Conservation (phyloP, 2,329 filamentous ascomycete species). For the Lasiodiplodia theobromae region DNA sequence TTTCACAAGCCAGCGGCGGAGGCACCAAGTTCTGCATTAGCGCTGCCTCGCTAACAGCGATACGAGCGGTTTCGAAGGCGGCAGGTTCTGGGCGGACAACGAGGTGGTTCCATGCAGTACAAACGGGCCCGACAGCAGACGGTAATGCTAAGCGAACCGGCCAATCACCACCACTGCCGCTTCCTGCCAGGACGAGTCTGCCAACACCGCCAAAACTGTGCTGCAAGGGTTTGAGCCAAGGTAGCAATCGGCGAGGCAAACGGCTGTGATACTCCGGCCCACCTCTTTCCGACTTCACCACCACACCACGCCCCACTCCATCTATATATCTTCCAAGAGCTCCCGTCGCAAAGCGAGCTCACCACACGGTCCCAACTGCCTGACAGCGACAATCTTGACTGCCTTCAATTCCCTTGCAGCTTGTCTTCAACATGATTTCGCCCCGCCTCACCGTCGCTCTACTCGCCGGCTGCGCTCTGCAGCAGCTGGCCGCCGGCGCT, state of each 20-base stretch:
- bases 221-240: background rate
- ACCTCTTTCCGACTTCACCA: background rate
- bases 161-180: constrained; percentile 8
- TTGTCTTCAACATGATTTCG: background rate
- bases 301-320: constrained; percentile 3
- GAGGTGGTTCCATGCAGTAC: background rate
- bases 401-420: no score
- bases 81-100: background rate
- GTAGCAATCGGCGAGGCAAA: background rate
- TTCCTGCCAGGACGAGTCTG: background rate
- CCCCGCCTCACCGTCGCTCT: background rate
- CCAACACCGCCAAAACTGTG: constrained; percentile 7
- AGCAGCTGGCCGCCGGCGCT: constrained; percentile 5
- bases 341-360: background rate
- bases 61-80: background rate
- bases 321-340: constrained; percentile 2
- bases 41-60: background rate
- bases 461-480: constrained; percentile 11
- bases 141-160: constrained; percentile 13
- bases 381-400: background rate
- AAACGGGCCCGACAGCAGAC: background rate
- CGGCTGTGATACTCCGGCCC: background rate
- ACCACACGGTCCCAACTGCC: background rate
- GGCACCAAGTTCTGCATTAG: background rate
- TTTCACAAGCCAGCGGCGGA: background rate